Evolutionary conservation across 139 green algal species (phyloP).

Genomic region (Chlorella sp.): DNA sequence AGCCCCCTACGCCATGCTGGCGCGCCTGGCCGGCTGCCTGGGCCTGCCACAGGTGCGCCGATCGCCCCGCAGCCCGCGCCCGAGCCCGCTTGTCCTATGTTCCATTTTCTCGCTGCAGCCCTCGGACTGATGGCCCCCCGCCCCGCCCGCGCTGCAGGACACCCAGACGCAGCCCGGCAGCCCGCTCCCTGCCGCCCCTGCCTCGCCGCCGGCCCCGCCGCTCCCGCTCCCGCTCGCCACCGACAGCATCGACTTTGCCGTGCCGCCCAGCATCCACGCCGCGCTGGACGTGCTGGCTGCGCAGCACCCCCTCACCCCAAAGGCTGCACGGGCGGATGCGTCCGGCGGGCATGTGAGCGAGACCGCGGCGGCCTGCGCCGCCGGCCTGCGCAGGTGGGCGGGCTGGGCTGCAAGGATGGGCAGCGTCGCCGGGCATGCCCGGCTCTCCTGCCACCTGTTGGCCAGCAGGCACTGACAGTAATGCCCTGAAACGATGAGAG

Average conservation of each 20-base stretch:
- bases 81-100: neutral
- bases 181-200: no score
- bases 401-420: neutral
- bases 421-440: neutral
- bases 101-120: neutral
- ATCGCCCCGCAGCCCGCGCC: neutral
- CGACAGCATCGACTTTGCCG: neutral
- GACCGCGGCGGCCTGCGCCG: neutral
- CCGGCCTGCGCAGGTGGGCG: neutral
- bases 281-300: neutral
- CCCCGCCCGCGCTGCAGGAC: neutral
- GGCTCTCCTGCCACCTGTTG: no score
- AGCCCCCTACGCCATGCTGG: no score
- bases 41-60: neutral
- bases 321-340: neutral
- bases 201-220: neutral
- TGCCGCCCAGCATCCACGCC: neutral
- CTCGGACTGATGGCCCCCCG: neutral
- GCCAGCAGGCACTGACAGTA: no score
- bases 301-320: neutral
- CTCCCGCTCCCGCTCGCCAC: neutral
- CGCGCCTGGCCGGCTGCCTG: neutral
- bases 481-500: no score
- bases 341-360: no score
- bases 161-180: no score